Evolutionary conservation across 768 basidiomycete genomes (phyloP).

Genomic region (Pholiota conissans): DNA sequence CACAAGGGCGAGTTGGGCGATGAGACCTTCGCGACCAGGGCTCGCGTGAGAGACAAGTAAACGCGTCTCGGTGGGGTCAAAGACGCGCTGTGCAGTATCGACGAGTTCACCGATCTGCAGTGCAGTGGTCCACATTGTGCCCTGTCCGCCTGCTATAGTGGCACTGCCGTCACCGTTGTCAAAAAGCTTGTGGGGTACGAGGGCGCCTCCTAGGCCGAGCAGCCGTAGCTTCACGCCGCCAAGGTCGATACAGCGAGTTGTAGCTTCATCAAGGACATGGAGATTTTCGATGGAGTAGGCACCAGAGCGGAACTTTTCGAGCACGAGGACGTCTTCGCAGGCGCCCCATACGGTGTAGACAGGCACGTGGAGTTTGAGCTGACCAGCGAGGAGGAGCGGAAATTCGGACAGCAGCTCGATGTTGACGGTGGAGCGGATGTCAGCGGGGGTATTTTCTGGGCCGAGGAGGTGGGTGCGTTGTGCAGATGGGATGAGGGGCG

Average conservation of each 20-base stretch:
- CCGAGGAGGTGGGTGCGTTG: conserved; percentile 79
- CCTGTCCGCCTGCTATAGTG: conserved; percentile 97
- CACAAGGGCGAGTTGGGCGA: conserved; percentile 85
- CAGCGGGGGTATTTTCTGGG: conserved; percentile 63
- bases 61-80: conserved; percentile 91
- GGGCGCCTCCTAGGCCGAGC: conserved; percentile 94
- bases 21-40: conserved; percentile 90
- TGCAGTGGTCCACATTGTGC: conserved; percentile 98
- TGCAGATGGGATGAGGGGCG: conserved; percentile 84
- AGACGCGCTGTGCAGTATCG: conserved; percentile 94
- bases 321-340: conserved; percentile 90
- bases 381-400: conserved; percentile 85
- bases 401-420: conserved; percentile 91
- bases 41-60: conserved; percentile 91
- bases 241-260: conserved; percentile 88
- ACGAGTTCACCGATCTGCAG: conserved; percentile 98
- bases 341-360: conserved; percentile 98
- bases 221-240: conserved; percentile 93
- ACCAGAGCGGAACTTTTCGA: conserved; percentile 90
- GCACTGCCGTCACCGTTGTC: conserved; percentile 92
- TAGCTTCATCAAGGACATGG: conserved; percentile 91
- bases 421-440: conserved; percentile 72
- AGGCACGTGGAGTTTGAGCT: conserved; percentile 88
- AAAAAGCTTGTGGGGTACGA: conserved; percentile 94
- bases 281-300: conserved; percentile 87